Evolutionary conservation across 495 filamentous ascomycete genomes (phyloP).

Genomic region (Penicillium soppii): DNA sequence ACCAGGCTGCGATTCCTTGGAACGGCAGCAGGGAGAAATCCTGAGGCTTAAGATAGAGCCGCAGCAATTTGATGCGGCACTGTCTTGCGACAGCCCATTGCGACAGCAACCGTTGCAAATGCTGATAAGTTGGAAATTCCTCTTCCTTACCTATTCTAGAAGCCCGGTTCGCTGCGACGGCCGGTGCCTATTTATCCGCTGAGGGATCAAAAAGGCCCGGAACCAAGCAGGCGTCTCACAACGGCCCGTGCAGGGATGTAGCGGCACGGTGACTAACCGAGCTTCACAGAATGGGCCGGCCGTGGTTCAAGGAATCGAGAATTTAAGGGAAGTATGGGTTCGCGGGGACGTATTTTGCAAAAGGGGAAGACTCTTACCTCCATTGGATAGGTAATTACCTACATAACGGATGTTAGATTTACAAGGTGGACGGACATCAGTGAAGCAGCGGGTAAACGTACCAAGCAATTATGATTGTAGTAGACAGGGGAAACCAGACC

Average conservation of each 20-base stretch:
- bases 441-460: not conserved
- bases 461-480: not conserved
- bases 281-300: not conserved
- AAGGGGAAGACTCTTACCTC: constrained; percentile 4
- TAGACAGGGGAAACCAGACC: not conserved
- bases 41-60: constrained; percentile 1
- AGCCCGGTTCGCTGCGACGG: constrained; percentile 5
- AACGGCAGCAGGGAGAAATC: not conserved
- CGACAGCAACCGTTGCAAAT: not conserved
- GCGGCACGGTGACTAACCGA: constrained; percentile 7
- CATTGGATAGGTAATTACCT: constrained; percentile 2
- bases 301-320: not conserved
- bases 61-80: not conserved
- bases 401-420: not conserved
- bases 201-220: constrained; percentile 6
- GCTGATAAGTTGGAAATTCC: not conserved
- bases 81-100: constrained; percentile 1
- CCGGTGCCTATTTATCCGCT: constrained; percentile 3
- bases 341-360: not conserved
- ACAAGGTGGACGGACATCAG: not conserved
- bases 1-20: not conserved
- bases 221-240: constrained; percentile 25
- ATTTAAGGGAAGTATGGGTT: not conserved
- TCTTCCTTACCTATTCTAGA: constrained; percentile 1
- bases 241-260: constrained; percentile 11